Evolutionary conservation across 2,329 filamentous ascomycete species (phyloP), one percentile per base, ranked within the genome.

Genomic region (Ploettnerulaceae sp.): DNA sequence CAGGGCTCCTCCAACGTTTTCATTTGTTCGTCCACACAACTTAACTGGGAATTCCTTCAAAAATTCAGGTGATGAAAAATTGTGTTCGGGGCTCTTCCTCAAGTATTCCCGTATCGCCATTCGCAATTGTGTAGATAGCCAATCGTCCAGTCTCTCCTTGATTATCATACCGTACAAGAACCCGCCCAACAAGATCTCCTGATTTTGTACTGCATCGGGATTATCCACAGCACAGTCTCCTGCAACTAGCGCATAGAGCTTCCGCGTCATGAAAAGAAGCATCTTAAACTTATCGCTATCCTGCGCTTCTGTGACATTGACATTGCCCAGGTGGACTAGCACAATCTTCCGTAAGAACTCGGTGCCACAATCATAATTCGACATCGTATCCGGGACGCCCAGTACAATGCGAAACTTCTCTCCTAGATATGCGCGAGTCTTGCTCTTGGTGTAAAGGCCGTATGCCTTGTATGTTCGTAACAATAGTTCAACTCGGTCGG

Each of bases 151-250:
- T 48, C 85, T 81, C 67, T 98, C 93, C 71, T 98, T 98, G 57
- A 98, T 71, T 43, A 98, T 89, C 81, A 93, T 91, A 46, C 88
- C 88, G 64, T 95, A 98, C 9, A 98, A 71, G 63, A 95, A 95
- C 7, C 93, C 91, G 43, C 91, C 91, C 1, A 98, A 78, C 18
- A 98, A 73, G 48, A 97, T 84, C 67, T 98, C 93, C 64, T 98
- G 93, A 66, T 94, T 95, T 61, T 95, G 90, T 14, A 96, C 84
- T 8, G 93, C 89, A 76, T 98, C 93, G 1, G 93, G 91, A 62
- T 98, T 97, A 71, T 98, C 93, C 4, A 90, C 81, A 4, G 89
- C 78, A 65, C 91, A 97, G 55, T 96, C 91, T 46, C 91, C 90
- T 51, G 90, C 89, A 7, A 93, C 91, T 38, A 98, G 74, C 11